Conservation (phyloP, 164 flowering plant species). For the Aristolochia contorta region DNA sequence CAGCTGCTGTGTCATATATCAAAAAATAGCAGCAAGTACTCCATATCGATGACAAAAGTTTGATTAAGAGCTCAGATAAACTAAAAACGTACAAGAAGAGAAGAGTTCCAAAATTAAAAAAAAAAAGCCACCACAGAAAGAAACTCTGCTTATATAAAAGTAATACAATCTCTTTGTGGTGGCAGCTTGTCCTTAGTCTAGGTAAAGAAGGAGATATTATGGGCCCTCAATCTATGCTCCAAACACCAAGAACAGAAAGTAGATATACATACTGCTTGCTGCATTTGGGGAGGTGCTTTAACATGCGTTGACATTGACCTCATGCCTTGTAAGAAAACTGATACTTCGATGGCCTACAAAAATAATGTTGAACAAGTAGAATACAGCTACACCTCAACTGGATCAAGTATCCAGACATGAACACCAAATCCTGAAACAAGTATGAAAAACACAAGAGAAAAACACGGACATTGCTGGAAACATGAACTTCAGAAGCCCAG, state of each 20-base stretch:
- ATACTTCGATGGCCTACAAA: slow-evolving; percentile 26
- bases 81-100: too few species aligned
- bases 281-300: slow-evolving; percentile 51
- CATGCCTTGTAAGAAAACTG: slow-evolving; percentile 13
- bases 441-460: not conserved
- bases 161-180: not conserved
- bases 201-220: not conserved
- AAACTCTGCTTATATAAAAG: not conserved
- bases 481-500: not conserved
- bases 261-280: slow-evolving; percentile 32
- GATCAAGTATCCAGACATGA: not conserved
- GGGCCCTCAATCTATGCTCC: not conserved
- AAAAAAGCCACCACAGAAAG: not conserved
- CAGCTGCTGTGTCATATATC: not conserved
- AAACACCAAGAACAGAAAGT: not conserved
- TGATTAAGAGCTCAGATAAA: too few species aligned
- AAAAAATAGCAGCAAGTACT: not conserved
- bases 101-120: too few species aligned
- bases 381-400: not conserved
- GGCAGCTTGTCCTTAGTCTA: not conserved
- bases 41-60: too few species aligned
- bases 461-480: not conserved
- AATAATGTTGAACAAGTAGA: not conserved
- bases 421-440: not conserved
- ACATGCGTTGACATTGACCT: slow-evolving; percentile 38